Evolutionary conservation across 78 protist species (phyloP), one percentile per base, ranked within the genome.

Genomic region (Mantamonas sphyraenae): DNA sequence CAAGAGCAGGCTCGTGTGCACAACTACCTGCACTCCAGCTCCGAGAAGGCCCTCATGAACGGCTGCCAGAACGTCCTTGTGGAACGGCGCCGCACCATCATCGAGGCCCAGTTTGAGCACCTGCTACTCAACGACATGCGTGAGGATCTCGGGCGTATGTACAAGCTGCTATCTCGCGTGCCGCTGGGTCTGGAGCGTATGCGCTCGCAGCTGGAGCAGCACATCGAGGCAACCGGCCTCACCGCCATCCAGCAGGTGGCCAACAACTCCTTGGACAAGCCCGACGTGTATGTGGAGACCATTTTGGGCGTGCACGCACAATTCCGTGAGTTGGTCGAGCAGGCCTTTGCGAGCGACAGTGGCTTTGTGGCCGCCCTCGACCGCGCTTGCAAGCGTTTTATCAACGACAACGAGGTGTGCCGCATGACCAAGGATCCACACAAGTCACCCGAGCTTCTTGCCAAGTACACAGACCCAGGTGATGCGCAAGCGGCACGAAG

Each of bases 381-480:
- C 79, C 76, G 70, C 72, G 90, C 90, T 20, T 78, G 84, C 59
- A n/a, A n/a, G n/a, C n/a, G n/a, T n/a, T n/a, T n/a, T n/a, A n/a
- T n/a, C n/a, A n/a, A n/a, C n/a, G n/a, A n/a, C n/a, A n/a, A n/a
- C n/a, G n/a, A n/a, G n/a, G n/a, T n/a, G n/a, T n/a, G n/a, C n/a
- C n/a, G n/a, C n/a, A n/a, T n/a, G n/a, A n/a, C n/a, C n/a, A n/a
- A n/a, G n/a, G n/a, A n/a, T n/a, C n/a, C n/a, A n/a, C n/a, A n/a
- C n/a, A n/a, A n/a, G 62, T 64, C 87, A 30, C 91, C 90, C 14
- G 90, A 89, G 73, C 55, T 79, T 55, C 75, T 89, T 7, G 90
- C 90, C 26, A 73, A 79, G 30, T 88, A 88, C 75, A 73, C 85
- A 53, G 93, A 88, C 76, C n/a, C n/a, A n/a, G n/a, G n/a, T n/a